phyloP scores from a whole-genome alignment of 768 basidiomycete genomes.

The Termitomyces sp. region DNA sequence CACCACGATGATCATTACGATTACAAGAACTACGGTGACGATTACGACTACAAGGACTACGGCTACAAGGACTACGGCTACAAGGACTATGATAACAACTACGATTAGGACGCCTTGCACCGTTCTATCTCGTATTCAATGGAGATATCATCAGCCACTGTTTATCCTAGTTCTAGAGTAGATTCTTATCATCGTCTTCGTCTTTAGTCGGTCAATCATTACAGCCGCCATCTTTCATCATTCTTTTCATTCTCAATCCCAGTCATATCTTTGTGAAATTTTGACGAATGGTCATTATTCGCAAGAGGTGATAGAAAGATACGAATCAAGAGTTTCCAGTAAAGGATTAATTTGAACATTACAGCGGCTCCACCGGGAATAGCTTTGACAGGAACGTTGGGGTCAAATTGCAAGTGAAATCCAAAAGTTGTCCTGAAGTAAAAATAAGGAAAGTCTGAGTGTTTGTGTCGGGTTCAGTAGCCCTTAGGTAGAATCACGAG shows the following conservation, averaged over 20 bases:
- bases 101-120: neutral
- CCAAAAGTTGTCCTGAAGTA: conserved; percentile 5
- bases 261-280: neutral
- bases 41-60: neutral
- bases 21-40: neutral
- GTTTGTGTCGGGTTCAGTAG: conserved; percentile 14
- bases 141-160: neutral
- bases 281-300: neutral
- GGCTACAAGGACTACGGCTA: neutral
- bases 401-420: conserved; percentile 8
- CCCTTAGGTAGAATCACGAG: conserved; percentile 27
- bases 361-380: neutral
- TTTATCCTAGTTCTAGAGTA: neutral
- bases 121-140: neutral
- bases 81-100: neutral
- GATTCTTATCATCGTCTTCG: neutral
- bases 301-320: neutral
- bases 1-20: neutral
- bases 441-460: conserved; percentile 5
- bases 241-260: neutral
- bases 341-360: neutral
- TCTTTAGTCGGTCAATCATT: neutral
- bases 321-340: neutral
- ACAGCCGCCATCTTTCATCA: neutral
- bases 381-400: neutral